These are phyloP conservation scores for Plantago ovata DNA, from an alignment of 257 asterid species.

Conservation along the genomic window DNA sequence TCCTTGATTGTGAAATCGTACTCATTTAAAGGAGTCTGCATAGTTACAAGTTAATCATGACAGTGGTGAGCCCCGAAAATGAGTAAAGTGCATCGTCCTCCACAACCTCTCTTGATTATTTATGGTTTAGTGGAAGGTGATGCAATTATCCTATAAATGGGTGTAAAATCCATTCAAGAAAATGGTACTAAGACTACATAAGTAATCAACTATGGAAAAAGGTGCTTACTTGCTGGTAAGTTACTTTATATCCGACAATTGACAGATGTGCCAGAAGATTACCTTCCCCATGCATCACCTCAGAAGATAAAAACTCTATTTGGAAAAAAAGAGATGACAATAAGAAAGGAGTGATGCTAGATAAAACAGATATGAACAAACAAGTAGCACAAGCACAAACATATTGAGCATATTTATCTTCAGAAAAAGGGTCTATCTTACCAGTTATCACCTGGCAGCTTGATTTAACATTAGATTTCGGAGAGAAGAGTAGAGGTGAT, in stretches of 20 bases:
- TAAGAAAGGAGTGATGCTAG: slow-evolving; percentile 9
- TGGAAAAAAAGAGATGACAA: slow-evolving; percentile 10
- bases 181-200: no score
- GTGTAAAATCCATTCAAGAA: no score
- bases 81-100: no score
- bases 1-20: slow-evolving; percentile 63
- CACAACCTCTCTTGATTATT: no score
- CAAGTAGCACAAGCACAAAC: slow-evolving; percentile 22
- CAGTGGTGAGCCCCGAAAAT: no score
- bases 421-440: slow-evolving; percentile 29
- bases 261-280: slow-evolving; percentile 79
- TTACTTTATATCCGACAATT: slow-evolving; percentile 80
- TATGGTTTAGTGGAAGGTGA: no score
- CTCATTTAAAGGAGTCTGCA: slow-evolving; percentile 79
- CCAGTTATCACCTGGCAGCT: slow-evolving; percentile 79
- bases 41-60: slow-evolving; percentile 1
- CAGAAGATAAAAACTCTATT: slow-evolving; percentile 74
- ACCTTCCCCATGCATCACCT: slow-evolving; percentile 99
- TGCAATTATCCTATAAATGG: neutral
- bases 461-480: slow-evolving; percentile 61
- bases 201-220: slow-evolving; percentile 8
- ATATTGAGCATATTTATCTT: neutral
- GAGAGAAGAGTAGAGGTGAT: slow-evolving; percentile 76
- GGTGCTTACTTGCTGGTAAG: slow-evolving; percentile 74
- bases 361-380: slow-evolving; percentile 16